phyloP scores from a whole-genome alignment of 1,284 basidiomycete genomes.

The Fomitopsis palustris region DNA sequence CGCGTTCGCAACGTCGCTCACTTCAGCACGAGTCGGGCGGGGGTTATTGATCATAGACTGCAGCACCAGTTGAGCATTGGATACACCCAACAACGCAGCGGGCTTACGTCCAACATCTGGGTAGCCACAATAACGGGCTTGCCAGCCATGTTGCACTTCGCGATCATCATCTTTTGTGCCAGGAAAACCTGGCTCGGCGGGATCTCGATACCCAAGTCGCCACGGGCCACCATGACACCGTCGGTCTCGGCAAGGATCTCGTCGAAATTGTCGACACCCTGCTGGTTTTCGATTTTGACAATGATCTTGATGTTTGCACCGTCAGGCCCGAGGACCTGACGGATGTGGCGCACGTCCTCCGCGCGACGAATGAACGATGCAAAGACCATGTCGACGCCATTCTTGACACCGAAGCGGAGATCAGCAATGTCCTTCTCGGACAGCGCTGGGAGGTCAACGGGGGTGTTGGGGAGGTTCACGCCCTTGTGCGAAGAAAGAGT shows the following conservation, averaged over 20 bases:
- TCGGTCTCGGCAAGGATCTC: conserved; percentile 92
- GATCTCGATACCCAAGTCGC: conserved; percentile 97
- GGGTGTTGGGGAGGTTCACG: conserved; percentile 98
- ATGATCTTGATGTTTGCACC: conserved; percentile 96
- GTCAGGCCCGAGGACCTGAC: conserved; percentile 85
- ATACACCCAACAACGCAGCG: conserved; percentile 4
- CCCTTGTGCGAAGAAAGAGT: conserved; percentile 96
- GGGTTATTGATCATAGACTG: conserved; percentile 98
- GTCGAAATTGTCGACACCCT: conserved; percentile 96
- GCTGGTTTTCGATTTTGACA: conserved; percentile 98
- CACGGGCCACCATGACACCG: conserved; percentile 98
- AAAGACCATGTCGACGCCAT: conserved; percentile 98
- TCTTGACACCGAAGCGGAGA: conserved; percentile 93
- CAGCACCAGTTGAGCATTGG: background rate
- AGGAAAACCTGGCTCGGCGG: conserved; percentile 97
- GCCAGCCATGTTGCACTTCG: conserved; percentile 94
- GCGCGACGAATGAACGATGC: conserved; percentile 95
- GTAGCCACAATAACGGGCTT: conserved; percentile 99
- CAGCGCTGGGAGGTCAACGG: conserved; percentile 96
- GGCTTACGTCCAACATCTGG: conserved; percentile 94
- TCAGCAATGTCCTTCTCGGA: conserved; percentile 99
- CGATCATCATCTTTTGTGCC: conserved; percentile 99
- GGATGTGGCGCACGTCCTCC: conserved; percentile 90
- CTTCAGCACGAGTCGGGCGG: conserved; percentile 92
- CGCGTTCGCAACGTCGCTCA: conserved; percentile 97